Base-by-base conservation (phyloP, 805 yeast genomes). In the Helenozyma rhizophorensis region DNA sequence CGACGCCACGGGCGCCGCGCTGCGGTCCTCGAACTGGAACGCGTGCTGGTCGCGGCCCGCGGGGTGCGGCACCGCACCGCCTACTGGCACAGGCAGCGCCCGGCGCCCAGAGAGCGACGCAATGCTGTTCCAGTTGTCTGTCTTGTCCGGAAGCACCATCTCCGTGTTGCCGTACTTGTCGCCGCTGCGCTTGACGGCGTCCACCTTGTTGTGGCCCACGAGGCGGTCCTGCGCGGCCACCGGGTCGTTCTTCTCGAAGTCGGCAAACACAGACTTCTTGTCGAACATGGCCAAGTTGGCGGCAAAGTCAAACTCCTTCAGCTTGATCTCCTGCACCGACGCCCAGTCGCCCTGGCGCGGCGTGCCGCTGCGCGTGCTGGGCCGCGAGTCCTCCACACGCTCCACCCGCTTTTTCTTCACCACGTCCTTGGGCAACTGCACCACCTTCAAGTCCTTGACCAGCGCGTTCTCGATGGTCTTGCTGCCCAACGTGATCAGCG, bases 231-330 rank as follows among this genome's bases (percentile, higher is more conserved):
- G 63, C 1, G 81, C 80, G 24, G 70, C 75, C 12, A 76, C 67
- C 13, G 65, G 70, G 51, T 88, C 96, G 33, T 67, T 61, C 40
- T 69, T 69, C 31, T 76, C 77, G 49, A 89, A 72, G 51, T 86
- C 87, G 30, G 82, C 83, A 56, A 89, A 83, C 3, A 88, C 90
- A 5, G 79, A 68, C 37, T 70, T 65, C 56, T 89, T 89, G 56
- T 89, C 93, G 50, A 89, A 89, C 66, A 79, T 77, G 15, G 80
- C 80, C 42, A 89, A 68, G 51, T 83, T 85, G 10, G 85, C 80
- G 34, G 77, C 85, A 57, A 89, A 89, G 55, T 89, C 96, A 58
- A 89, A 89, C 14, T 42, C 39, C n/a, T 47, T 34, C 34, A 68
- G 54, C 43, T 75, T 68, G 53, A 75, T 70, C 38, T 65, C 60